Conservation (phyloP, 176 grass and related monocot species). For the Ananas comosus region DNA sequence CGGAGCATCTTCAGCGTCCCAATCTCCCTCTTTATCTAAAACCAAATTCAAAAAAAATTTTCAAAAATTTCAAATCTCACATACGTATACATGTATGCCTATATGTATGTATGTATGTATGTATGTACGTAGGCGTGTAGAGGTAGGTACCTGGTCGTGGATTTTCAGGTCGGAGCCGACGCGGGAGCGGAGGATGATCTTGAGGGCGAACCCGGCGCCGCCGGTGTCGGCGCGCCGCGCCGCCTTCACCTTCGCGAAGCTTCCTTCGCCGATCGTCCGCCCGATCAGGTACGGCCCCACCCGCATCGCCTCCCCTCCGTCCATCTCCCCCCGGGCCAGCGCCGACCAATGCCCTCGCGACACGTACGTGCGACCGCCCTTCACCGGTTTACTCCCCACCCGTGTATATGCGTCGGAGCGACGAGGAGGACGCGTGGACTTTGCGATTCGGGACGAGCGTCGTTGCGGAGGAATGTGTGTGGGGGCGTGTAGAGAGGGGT, state of each 20-base stretch:
- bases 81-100: too few relatives aligned
- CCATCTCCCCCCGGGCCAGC: neutral
- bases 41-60: neutral
- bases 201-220: conserved; percentile 56
- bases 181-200: conserved; percentile 83
- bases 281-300: conserved; percentile 81
- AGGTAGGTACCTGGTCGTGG: conserved; percentile 50
- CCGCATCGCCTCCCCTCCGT: neutral
- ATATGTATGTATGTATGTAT: too few relatives aligned
- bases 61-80: neutral
- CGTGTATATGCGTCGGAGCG: too few relatives aligned
- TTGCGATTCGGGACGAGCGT: too few relatives aligned
- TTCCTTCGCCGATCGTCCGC: conserved; percentile 68
- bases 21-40: conserved; percentile 71
- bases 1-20: conserved; percentile 68
- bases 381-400: too few relatives aligned
- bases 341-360: too few relatives aligned
- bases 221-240: conserved; percentile 53
- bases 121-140: neutral
- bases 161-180: conserved; percentile 58
- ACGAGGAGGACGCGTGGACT: too few relatives aligned
- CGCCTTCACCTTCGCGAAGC: conserved; percentile 78
- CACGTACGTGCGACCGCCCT: too few relatives aligned
- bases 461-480: too few relatives aligned
- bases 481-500: too few relatives aligned